Conservation (phyloP, 352 stramenopile species). For the Plasmopara viticola region DNA sequence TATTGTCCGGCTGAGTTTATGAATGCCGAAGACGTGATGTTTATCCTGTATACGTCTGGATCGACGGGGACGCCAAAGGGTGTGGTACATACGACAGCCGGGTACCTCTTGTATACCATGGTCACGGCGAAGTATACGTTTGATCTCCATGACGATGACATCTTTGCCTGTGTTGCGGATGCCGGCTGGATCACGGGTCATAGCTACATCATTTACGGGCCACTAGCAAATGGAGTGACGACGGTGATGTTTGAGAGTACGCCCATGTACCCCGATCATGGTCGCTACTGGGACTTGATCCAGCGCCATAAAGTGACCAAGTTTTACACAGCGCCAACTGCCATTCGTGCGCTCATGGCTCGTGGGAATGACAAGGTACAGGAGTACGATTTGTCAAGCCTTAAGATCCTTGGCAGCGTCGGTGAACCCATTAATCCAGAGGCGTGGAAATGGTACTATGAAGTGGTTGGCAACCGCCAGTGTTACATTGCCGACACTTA, state of each 20-base stretch:
- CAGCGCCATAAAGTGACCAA: slow-evolving; percentile 96
- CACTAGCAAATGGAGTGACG: slow-evolving; percentile 94
- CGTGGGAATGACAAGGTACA: slow-evolving; percentile 89
- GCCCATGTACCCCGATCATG: slow-evolving; percentile 93
- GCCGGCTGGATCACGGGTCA: slow-evolving; percentile 97
- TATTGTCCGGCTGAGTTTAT: slow-evolving; percentile 95
- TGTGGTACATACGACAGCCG: slow-evolving; percentile 92
- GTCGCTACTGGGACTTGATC: slow-evolving; percentile 96
- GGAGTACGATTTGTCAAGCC: slow-evolving; percentile 57
- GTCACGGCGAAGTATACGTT: slow-evolving; percentile 93
- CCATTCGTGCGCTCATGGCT: slow-evolving; percentile 97
- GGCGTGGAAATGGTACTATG: slow-evolving; percentile 96
- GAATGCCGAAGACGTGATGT: slow-evolving; percentile 95
- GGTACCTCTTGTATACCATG: slow-evolving; percentile 93
- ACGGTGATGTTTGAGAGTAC: slow-evolving; percentile 98
- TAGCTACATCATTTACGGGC: slow-evolving; percentile 96
- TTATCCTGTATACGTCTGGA: slow-evolving; percentile 98
- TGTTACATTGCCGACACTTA: slow-evolving; percentile 97
- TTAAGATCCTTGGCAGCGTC: slow-evolving; percentile 95
- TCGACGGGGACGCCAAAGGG: slow-evolving; percentile 95
- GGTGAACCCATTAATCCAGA: slow-evolving; percentile 99
- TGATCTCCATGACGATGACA: slow-evolving; percentile 89
- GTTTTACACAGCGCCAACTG: slow-evolving; percentile 92
- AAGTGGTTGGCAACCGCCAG: slow-evolving; percentile 83
- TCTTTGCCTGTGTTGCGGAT: slow-evolving; percentile 94